Evolutionary conservation across 176 grass and related monocot genomes (phyloP), one percentile per base, ranked within the genome.

Genomic region (Chrysopogon serrulatus): DNA sequence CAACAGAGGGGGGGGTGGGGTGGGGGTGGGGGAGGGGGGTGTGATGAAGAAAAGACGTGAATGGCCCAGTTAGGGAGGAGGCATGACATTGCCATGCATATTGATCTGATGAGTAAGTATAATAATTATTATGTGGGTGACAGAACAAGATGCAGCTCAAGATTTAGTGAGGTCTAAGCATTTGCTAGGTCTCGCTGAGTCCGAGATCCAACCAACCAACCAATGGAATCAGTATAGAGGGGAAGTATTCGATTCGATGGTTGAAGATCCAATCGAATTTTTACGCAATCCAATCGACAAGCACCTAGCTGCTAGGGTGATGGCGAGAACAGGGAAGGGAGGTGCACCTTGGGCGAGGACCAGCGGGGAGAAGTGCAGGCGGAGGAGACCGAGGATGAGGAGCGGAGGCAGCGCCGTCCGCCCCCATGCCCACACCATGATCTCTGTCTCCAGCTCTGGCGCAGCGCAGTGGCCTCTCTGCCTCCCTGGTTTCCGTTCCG

Each of bases 371-470:
- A 42, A 69, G 8, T 68, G 79, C 23, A 81, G 79, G 63, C 49
- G 79, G 65, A 81, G 79, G 65, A 69, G 45, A 47, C 64, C 68
- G 45, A 81, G 66, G 56, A 79, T 60, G 53, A 88, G 86, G 16
- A 88, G 73, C 66, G 77, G 80, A 30, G 66, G 74, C 80, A 88
- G 54, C 66, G 36, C 19, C 80, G 60, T 21, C 65, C 74, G 65
- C 86, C 41, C 40, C 69, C 79, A 62, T 32, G 63, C 40, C 84
- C 66, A 33, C 32, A n/a, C 51, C 86, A 88, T 83, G 65, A 54
- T 48, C 56, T 27, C 70, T 61, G 41, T 33, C 35, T 34, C 15
- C 36, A 5, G 19, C 16, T 14, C 28, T 48, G 45, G n/a, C n/a
- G n/a, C n/a, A n/a, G n/a, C n/a, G n/a, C n/a, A n/a, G n/a, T n/a